phyloP scores from a whole-genome alignment of 1,284 basidiomycete species.

The Agaricales sp. region DNA sequence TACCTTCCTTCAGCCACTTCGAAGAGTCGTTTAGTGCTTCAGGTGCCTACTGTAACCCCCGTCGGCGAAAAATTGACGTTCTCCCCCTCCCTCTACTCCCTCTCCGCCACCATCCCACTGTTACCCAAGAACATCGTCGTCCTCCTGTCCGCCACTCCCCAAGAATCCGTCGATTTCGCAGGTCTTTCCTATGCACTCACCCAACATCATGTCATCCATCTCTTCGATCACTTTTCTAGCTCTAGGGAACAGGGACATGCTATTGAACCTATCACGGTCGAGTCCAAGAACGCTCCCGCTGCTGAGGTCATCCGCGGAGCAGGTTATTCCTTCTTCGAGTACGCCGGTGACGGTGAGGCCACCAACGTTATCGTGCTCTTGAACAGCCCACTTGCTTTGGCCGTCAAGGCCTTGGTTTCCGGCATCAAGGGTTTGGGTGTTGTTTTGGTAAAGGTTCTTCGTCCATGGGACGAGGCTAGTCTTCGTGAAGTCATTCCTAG shows the following conservation, averaged over 20 bases:
- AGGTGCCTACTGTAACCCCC: constrained; percentile 65
- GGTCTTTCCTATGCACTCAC: constrained; percentile 54
- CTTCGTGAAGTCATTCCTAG: constrained; percentile 49
- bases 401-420: constrained; percentile 39
- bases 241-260: constrained; percentile 59
- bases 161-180: constrained; percentile 69
- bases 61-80: constrained; percentile 57
- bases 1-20: constrained; percentile 53
- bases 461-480: constrained; percentile 63
- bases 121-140: constrained; percentile 68
- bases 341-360: constrained; percentile 50
- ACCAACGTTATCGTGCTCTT: constrained; percentile 49
- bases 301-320: constrained; percentile 37
- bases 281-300: constrained; percentile 23
- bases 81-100: constrained; percentile 60
- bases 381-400: constrained; percentile 61
- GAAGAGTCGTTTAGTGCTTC: constrained; percentile 61
- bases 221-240: constrained; percentile 69
- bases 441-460: constrained; percentile 62
- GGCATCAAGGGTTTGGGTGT: constrained; percentile 43
- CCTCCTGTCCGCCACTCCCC: constrained; percentile 72
- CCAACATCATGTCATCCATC: constrained; percentile 58
- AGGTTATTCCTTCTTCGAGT: constrained; percentile 61
- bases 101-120: constrained; percentile 48
- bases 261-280: constrained; percentile 23